Conservation (phyloP, 179 eudicot species). For the Camellia oleifera region DNA sequence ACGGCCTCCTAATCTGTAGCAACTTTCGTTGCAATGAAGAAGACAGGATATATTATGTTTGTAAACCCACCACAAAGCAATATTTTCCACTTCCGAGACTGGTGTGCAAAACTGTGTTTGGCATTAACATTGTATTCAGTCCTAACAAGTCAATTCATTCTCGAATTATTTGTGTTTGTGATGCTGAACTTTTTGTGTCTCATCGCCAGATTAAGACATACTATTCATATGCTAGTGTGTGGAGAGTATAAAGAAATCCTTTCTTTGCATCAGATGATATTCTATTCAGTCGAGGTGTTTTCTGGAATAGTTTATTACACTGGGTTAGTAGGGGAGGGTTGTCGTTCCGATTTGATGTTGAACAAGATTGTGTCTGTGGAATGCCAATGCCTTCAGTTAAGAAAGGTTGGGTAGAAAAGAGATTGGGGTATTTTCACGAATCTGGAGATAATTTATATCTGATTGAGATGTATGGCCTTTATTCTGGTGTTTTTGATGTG, state of each 20-base stretch:
- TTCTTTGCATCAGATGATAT: not conserved
- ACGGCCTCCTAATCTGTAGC: not conserved
- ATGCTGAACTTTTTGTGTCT: not conserved
- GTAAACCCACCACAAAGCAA: not conserved
- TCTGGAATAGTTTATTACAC: not conserved
- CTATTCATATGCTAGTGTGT: not conserved
- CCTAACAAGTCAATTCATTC: not conserved
- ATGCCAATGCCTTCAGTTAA: not conserved
- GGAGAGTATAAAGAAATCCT: not conserved
- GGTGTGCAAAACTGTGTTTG: not conserved
- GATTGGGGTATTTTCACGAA: conserved; percentile 1
- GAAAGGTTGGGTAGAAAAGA: not conserved
- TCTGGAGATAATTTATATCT: not conserved
- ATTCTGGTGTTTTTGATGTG: not conserved
- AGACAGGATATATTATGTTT: not conserved
- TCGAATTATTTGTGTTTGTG: not conserved
- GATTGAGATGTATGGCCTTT: not conserved
- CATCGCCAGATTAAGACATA: not conserved
- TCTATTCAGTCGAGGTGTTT: not conserved
- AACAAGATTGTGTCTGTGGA: not conserved
- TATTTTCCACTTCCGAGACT: not conserved
- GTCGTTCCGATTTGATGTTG: not conserved
- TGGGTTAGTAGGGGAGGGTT: conserved; percentile 1
- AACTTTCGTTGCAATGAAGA: not conserved
- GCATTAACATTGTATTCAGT: not conserved